Base-by-base conservation (phyloP, 1,284 basidiomycete species). In the Ceratobasidium sp. region DNA sequence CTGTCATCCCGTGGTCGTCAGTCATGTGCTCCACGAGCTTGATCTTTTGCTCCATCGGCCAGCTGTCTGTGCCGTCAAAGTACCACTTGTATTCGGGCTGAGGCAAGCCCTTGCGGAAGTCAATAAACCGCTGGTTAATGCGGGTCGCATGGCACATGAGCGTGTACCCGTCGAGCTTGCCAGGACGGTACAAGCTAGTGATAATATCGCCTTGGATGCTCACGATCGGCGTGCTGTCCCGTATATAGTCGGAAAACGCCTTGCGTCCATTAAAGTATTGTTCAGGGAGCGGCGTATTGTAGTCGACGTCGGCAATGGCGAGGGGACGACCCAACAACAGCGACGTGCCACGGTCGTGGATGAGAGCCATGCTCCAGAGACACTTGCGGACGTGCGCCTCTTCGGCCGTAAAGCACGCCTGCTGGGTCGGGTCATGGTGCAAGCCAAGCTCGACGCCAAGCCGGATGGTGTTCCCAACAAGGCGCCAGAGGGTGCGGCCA, bases 171-270 rank as follows among this genome's bases (percentile, higher is more conserved):
- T 85, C 86, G 80, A 90, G 89, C 54, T 85, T 85, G 16, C 88
- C 88, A 0, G 92, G 92, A 3, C 88, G 86, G 80, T 94, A 94
- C 16, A 94, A 84, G 3, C 90, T 91, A 79, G 91, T 92, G 82
- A 94, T 91, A 75, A 94, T 92, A 77, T 94, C 92, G 1, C 92
- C 92, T 77, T 94, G 92, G 72, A 94, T 92, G 76, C 92, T 90
- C 24, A 89, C 89, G 65, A 93, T 85, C 16, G 89, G 88, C 56
- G 88, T 86, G 29, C 89, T 91, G 19, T 88, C 82, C 62, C 89
- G 84, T 79, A 92, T 93, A 79, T 93, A 91, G 76, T 91, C 90
- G 1, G 90, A 91, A 76, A 89, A 82, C 83, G 37, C 84, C 49
- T 79, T 63, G 41, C 62, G 72, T 7, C 64, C 66, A n/a, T 58